Base-by-base conservation (phyloP, 805 yeast genomes). In the Candida quercuum region DNA sequence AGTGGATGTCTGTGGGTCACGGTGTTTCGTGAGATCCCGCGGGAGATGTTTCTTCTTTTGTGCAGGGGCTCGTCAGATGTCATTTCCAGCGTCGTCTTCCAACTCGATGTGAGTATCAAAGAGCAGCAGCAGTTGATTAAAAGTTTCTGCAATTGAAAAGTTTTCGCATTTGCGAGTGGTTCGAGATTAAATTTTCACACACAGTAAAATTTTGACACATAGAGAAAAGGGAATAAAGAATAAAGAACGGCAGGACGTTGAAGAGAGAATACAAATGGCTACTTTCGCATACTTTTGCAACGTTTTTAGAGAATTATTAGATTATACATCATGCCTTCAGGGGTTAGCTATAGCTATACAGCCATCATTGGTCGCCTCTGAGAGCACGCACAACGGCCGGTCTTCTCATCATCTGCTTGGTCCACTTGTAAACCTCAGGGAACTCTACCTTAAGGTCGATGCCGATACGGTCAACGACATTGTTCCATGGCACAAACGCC, bases 391-490 rank as follows among this genome's bases (percentile, higher is more conserved):
- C 71, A 22, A 89, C 96, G 1, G 93, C 89, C 4, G 95, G 95
- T 56, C 97, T 76, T 61, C 91, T 77, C 95, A 89, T 85, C 95
- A 89, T 86, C 52, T 80, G 81, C 57, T 84, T 82, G 10, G 96
- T 89, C 97, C 96, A 89, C 60, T 86, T 86, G 67, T 86, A 88
- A 33, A 88, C 96, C 64, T 89, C 97, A 2, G 96, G 96, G 56
- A 84, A 88, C 59, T 89, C 97, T 22, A 76, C 72, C 58, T 83
- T 82, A 52, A 89, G 74, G 52, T 85, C 86, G 45, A 89, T 86
- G 7, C 96, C 97, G 38, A 89, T 84, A 52, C 95, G 71, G 58
- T 86, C 95, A 37, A 89, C 95, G 14, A 89, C 96, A 54, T 88
- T 89, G 60, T 89, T 89, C 98, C 98, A 89, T 13, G 98, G 95